A percentile compares a stretch with the other conserved stretches of the same genome.
phyloP scores from a whole-genome alignment of 2,329 filamentous ascomycete species.

The Emydomyces testavorans region DNA sequence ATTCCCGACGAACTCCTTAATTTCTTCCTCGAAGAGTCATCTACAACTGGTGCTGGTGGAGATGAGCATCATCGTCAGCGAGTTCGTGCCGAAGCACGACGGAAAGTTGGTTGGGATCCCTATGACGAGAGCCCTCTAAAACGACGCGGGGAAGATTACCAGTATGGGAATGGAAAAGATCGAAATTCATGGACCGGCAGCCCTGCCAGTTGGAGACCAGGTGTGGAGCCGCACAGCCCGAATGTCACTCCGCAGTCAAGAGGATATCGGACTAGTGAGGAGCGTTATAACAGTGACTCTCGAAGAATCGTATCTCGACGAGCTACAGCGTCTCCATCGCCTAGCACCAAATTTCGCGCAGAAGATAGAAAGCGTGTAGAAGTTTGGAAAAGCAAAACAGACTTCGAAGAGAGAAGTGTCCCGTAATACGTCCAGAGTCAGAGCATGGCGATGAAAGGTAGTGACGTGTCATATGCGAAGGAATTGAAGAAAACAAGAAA shows the following conservation, averaged over 20 bases:
- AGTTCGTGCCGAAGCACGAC: constrained; percentile 48
- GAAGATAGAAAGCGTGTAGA: not conserved
- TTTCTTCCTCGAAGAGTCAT: constrained; percentile 67
- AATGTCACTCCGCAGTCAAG: constrained; percentile 1
- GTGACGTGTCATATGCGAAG: no score
- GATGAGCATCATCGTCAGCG: constrained; percentile 51
- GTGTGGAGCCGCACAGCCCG: not conserved
- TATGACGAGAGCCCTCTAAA: constrained; percentile 62
- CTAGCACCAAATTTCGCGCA: not conserved
- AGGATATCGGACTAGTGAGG: not conserved
- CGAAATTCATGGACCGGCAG: constrained; percentile 9
- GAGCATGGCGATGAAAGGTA: constrained; percentile 1
- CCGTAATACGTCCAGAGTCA: not conserved
- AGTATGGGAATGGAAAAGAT: constrained; percentile 31
- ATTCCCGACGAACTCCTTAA: constrained; percentile 81
- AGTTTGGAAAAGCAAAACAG: not conserved
- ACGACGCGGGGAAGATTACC: constrained; percentile 53
- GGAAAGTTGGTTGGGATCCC: constrained; percentile 57
- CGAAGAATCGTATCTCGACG: not conserved
- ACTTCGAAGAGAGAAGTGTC: not conserved
- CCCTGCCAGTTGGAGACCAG: constrained; percentile 4
- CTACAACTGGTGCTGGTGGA: constrained; percentile 53
- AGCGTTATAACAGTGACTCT: not conserved
- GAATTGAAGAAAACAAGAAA: no score
- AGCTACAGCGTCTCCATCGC: constrained; percentile 3